phyloP scores from a whole-genome alignment of 108 stramenopile genomes.

The Cyclotella distinguenda region DNA sequence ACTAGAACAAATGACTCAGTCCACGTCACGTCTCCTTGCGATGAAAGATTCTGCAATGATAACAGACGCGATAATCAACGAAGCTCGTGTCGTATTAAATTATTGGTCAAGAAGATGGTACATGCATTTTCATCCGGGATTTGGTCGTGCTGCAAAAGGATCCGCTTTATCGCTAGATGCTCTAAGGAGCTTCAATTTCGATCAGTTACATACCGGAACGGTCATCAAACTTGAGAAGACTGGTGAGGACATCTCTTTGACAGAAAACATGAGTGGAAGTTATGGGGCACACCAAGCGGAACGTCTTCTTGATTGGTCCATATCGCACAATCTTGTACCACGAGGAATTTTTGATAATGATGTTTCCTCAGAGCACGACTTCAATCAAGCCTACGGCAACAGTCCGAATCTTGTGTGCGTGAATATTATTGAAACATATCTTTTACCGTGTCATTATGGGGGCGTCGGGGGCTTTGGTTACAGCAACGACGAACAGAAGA shows the following conservation, averaged over 20 bases:
- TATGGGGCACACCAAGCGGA: slow-evolving; percentile 37
- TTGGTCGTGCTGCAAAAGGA: slow-evolving; percentile 46
- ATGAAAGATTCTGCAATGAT: slow-evolving; percentile 5
- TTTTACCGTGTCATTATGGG: slow-evolving; percentile 29
- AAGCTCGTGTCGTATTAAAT: slow-evolving; percentile 28
- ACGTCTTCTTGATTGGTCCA: slow-evolving; percentile 35
- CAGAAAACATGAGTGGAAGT: slow-evolving; percentile 17
- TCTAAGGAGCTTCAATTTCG: slow-evolving; percentile 4
- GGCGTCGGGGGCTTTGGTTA: slow-evolving; percentile 24
- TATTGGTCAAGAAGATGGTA: slow-evolving; percentile 49
- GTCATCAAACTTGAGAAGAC: too few species aligned
- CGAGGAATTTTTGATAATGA: slow-evolving; percentile 26
- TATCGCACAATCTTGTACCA: slow-evolving; percentile 25
- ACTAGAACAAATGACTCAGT: slow-evolving; percentile 37
- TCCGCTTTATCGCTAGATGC: slow-evolving; percentile 28
- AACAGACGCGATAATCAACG: slow-evolving; percentile 36
- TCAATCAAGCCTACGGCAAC: slow-evolving; percentile 2
- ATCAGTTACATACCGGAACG: not conserved
- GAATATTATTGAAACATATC: slow-evolving; percentile 39
- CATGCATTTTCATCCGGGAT: slow-evolving; percentile 50
- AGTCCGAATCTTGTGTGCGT: slow-evolving; percentile 32
- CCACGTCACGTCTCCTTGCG: slow-evolving; percentile 40
- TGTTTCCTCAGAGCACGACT: slow-evolving; percentile 7
- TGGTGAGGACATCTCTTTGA: not conserved
- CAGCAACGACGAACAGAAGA: slow-evolving; percentile 1